Evolutionary conservation across 805 yeast genomes (phyloP), one percentile per base, ranked within the genome.

Genomic region (Sugiyamaella smithiae): DNA sequence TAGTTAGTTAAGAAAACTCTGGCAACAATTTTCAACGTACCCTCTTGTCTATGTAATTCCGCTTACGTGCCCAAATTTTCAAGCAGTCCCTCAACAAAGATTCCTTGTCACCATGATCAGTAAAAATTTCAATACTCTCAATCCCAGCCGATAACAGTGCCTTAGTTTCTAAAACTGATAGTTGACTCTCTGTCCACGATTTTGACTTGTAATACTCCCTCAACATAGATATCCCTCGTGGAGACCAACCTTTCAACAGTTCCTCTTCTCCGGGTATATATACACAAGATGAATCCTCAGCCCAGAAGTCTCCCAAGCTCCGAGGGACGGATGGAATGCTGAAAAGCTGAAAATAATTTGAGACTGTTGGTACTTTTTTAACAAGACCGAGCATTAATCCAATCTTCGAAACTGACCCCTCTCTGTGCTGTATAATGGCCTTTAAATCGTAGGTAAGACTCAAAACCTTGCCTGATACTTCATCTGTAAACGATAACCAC

Each of bases 171-270:
- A 31, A 23, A 33, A 49, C 38, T 12, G 35, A 26, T n/a, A n/a
- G 20, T 12, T 41, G 38, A 4, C 8, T 14, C 11, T 37, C 26
- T 31, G 9, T 7, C n/a, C 48, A 12, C 14, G 44, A 43, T 35
- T 48, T 26, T 35, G 20, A 11, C 12, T 33, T 8, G 31, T 33
- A 42, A 23, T 19, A 45, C 40, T 47, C 50, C 16, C 53, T 43
- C 20, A 52, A 9, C 8, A 50, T 14, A 6, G 54, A 50, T n/a
- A 50, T 46, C 17, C 54, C 54, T 16, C 54, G 19, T n/a, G 48
- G 48, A 5, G 16, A 20, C 48, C 47, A 43, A 8, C n/a, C 25
- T n/a, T 29, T 17, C 12, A 36, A 17, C 8, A 28, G 14, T 11
- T 22, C 32, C 17, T 44, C 48, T 11, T 45, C 45, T 28, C 19